Evolutionary conservation across 257 asterid genomes (phyloP).

Genomic region (Ligustrum vulgare): DNA sequence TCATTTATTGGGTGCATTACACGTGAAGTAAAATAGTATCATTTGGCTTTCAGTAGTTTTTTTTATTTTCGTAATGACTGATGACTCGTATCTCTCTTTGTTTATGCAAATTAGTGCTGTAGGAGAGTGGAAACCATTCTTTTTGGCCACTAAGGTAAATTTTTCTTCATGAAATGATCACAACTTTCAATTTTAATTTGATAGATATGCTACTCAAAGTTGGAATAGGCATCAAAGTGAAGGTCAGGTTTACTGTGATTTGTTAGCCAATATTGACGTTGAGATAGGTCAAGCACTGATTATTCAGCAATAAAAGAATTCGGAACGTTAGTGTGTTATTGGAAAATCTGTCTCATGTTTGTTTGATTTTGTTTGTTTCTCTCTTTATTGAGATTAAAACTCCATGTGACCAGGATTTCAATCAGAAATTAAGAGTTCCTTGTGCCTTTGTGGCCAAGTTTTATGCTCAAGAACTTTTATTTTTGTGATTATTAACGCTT

Average conservation of each 20-base stretch:
- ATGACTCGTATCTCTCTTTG: background rate
- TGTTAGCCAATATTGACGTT: background rate
- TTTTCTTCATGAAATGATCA: background rate
- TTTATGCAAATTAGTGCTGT: background rate
- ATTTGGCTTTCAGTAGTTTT: background rate
- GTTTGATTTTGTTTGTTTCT: background rate
- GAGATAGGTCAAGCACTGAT: background rate
- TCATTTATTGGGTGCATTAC: background rate
- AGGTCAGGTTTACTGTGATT: conserved; percentile 13
- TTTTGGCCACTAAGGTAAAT: background rate
- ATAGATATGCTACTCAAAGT: conserved; percentile 12
- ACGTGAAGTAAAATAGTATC: background rate
- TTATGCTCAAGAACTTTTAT: background rate
- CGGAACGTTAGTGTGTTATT: background rate
- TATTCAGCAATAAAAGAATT: background rate
- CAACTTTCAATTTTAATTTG: background rate
- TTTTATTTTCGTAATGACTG: background rate
- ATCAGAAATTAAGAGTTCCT: background rate
- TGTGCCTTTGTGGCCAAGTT: background rate
- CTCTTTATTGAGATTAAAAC: conserved; percentile 10
- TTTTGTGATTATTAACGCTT: background rate
- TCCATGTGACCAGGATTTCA: background rate
- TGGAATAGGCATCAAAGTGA: background rate
- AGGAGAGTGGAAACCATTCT: background rate
- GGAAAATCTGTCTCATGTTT: background rate